Percentiles rank a stretch among this genome's conserved stretches.
Evolutionary conservation across 1,139 yeast species (phyloP).

Genomic region (Magnusiomyces ingens): DNA sequence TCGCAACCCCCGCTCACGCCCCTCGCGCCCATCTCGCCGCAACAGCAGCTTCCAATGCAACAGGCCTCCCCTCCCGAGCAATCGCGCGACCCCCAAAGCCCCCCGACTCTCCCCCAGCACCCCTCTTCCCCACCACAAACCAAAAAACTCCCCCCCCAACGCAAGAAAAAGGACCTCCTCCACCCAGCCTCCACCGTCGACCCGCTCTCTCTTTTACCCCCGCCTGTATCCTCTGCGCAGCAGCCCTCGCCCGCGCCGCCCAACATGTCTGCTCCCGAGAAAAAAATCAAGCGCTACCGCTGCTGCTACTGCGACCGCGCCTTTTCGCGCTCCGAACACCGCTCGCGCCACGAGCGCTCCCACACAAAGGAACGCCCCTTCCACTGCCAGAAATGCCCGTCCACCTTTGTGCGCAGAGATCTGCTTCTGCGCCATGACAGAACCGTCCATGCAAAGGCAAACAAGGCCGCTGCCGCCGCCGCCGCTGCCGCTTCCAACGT

Average conservation of each 20-base stretch:
- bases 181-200: background rate
- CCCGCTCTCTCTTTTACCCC: background rate
- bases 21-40: too few relatives aligned
- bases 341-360: slow-evolving; percentile 74
- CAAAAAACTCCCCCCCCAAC: too few relatives aligned
- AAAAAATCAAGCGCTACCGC: slow-evolving; percentile 38
- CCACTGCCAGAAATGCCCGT: slow-evolving; percentile 63
- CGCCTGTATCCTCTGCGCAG: too few relatives aligned
- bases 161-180: too few relatives aligned
- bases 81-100: too few relatives aligned
- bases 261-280: background rate
- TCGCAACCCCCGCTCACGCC: too few relatives aligned
- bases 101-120: too few relatives aligned
- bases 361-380: slow-evolving; percentile 82
- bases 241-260: too few relatives aligned
- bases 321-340: slow-evolving; percentile 74
- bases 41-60: too few relatives aligned
- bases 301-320: slow-evolving; percentile 80
- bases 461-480: background rate
- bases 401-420: slow-evolving; percentile 72
- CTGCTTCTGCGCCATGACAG: slow-evolving; percentile 69
- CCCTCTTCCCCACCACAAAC: too few relatives aligned
- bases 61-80: too few relatives aligned
- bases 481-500: background rate
- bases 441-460: slow-evolving; percentile 53